phyloP scores from a whole-genome alignment of 495 filamentous ascomycete species.

The Penicillium coprophilum region DNA sequence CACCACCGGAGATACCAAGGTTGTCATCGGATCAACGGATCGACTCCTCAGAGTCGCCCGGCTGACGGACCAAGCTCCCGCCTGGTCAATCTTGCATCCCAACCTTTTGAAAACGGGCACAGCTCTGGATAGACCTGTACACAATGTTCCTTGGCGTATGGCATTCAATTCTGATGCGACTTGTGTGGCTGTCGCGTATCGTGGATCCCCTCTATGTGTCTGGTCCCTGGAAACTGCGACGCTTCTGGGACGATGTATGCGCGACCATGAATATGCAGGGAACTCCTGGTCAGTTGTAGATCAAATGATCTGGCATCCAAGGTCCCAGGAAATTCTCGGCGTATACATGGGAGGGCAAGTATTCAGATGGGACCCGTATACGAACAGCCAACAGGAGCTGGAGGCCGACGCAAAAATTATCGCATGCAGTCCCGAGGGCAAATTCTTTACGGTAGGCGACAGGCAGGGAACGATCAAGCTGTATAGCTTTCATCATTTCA shows the following conservation, averaged over 20 bases:
- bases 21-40: background rate
- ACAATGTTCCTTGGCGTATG: background rate
- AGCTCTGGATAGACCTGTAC: background rate
- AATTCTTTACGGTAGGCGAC: background rate
- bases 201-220: background rate
- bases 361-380: constrained; percentile 1
- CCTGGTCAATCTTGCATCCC: background rate
- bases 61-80: background rate
- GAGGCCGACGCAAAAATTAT: background rate
- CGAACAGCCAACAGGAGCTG: background rate
- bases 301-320: constrained; percentile 1
- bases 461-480: constrained; percentile 2
- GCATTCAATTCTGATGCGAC: background rate
- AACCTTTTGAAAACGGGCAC: background rate
- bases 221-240: background rate
- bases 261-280: background rate
- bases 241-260: background rate
- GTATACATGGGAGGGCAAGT: background rate
- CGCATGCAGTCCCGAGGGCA: background rate
- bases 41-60: background rate
- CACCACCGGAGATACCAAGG: background rate
- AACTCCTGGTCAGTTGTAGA: background rate
- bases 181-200: background rate
- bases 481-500: background rate
- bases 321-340: background rate